phyloP scores from a whole-genome alignment of 2,329 filamentous ascomycete species.

The Fusarium vanettenii region DNA sequence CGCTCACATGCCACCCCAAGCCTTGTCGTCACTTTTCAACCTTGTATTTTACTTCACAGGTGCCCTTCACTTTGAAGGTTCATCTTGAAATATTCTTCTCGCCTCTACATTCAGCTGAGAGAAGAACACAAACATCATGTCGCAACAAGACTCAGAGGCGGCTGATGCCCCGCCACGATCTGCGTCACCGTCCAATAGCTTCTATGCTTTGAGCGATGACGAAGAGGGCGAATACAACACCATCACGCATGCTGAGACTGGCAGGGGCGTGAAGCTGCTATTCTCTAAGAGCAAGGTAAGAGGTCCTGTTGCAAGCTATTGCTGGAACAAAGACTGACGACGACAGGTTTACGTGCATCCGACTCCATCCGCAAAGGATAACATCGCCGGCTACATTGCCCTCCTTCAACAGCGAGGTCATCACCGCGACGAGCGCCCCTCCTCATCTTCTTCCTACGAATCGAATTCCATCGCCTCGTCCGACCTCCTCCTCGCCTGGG shows the following conservation, averaged over 20 bases:
- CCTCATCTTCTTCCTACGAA: constrained; percentile 46
- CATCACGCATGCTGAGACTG: constrained; percentile 81
- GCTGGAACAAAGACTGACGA: constrained; percentile 20
- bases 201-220: constrained; percentile 96
- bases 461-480: constrained; percentile 66
- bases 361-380: constrained; percentile 92
- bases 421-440: constrained; percentile 53
- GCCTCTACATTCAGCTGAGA: not conserved
- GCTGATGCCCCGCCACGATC: constrained; percentile 45
- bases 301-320: not conserved
- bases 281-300: constrained; percentile 95
- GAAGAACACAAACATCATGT: constrained; percentile 26
- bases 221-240: constrained; percentile 97
- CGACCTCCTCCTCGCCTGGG: constrained; percentile 89
- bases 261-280: constrained; percentile 89
- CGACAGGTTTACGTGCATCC: constrained; percentile 93
- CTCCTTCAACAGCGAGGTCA: constrained; percentile 87
- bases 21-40: constrained; percentile 2
- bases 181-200: constrained; percentile 84
- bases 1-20: constrained; percentile 32
- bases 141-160: constrained; percentile 36
- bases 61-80: not conserved
- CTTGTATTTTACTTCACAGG: not conserved
- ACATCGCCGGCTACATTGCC: constrained; percentile 93
- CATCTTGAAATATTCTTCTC: not conserved